These are phyloP conservation scores for Cutaneotrichosporon sp. DNA, from an alignment of 1,284 basidiomycete genomes.

Conservation along the genomic window DNA sequence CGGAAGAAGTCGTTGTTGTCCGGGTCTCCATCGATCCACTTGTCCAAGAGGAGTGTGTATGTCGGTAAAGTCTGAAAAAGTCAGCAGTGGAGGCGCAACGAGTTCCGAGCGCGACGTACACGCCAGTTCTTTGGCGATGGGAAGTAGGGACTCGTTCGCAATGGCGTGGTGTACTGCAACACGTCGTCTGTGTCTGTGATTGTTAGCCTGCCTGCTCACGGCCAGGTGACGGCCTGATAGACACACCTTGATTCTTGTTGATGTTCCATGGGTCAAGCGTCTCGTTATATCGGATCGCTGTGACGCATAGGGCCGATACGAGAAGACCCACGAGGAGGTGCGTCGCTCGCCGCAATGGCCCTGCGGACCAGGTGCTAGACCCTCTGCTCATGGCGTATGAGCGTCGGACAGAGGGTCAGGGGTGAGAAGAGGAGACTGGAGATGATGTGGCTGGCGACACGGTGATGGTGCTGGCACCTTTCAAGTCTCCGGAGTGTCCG, in stretches of 20 bases:
- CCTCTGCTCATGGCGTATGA: conserved; percentile 18
- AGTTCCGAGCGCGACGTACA: conserved; percentile 32
- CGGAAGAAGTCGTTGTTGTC: conserved; percentile 83
- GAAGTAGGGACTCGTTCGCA: conserved; percentile 58
- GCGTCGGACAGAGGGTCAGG: conserved; percentile 8
- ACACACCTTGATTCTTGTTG: conserved; percentile 67
- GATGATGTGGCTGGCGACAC: background rate
- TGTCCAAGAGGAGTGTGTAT: conserved; percentile 84
- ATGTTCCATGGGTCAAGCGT: conserved; percentile 77
- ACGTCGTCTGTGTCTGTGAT: conserved; percentile 62
- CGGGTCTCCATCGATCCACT: conserved; percentile 87
- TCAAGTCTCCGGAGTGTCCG: background rate
- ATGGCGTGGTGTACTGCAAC: conserved; percentile 64
- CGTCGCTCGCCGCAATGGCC: conserved; percentile 6
- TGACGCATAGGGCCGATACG: conserved; percentile 20
- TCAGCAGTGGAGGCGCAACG: conserved; percentile 38
- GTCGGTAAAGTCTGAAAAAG: conserved; percentile 61
- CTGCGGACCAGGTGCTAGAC: conserved; percentile 11
- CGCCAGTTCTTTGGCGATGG: conserved; percentile 84
- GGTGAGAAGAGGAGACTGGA: conserved; percentile 1
- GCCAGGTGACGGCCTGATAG: background rate
- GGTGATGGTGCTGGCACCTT: background rate
- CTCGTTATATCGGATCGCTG: conserved; percentile 60
- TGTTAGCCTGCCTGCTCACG: conserved; percentile 19
- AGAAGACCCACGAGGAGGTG: conserved; percentile 8